Evolutionary conservation across 2,329 filamentous ascomycete species (phyloP).

Genomic region (Penicillium sp.): DNA sequence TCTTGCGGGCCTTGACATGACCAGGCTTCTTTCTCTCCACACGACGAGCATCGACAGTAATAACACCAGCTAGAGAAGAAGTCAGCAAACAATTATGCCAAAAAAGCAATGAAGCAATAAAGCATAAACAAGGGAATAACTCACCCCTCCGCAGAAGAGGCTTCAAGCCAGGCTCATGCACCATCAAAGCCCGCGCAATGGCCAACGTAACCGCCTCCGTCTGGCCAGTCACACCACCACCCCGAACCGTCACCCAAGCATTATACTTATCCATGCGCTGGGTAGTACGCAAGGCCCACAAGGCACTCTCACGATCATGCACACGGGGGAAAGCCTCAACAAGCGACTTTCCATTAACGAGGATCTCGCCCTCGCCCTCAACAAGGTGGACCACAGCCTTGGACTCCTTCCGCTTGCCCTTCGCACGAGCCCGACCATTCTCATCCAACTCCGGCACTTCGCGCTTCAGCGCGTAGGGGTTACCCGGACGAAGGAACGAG

Average conservation of each 20-base stretch:
- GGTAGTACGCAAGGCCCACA: constrained; percentile 87
- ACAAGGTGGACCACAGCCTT: constrained; percentile 85
- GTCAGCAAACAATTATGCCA: constrained; percentile 27
- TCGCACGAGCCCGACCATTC: constrained; percentile 76
- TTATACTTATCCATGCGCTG: constrained; percentile 94
- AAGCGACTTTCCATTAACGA: constrained; percentile 89
- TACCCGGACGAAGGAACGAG: constrained; percentile 74
- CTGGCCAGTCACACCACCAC: constrained; percentile 92
- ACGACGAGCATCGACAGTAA: constrained; percentile 85
- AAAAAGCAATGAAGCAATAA: neutral
- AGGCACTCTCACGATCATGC: constrained; percentile 90
- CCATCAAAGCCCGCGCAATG: constrained; percentile 81
- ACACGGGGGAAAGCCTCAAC: constrained; percentile 80
- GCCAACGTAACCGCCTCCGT: constrained; percentile 92
- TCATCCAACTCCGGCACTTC: constrained; percentile 71
- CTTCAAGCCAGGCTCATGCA: constrained; percentile 92
- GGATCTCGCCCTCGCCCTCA: constrained; percentile 86
- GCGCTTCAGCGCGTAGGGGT: constrained; percentile 68
- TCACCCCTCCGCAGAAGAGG: constrained; percentile 84
- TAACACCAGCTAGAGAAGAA: constrained; percentile 73
- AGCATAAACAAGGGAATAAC: constrained; percentile 38
- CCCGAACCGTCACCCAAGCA: constrained; percentile 81
- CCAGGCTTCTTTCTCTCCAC: constrained; percentile 99
- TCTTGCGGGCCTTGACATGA: constrained; percentile 95
- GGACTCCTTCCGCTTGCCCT: constrained; percentile 86